These are phyloP conservation scores for Aristolochia fimbriata DNA, from an alignment of 164 flowering plant genomes.

Conservation along the genomic window DNA sequence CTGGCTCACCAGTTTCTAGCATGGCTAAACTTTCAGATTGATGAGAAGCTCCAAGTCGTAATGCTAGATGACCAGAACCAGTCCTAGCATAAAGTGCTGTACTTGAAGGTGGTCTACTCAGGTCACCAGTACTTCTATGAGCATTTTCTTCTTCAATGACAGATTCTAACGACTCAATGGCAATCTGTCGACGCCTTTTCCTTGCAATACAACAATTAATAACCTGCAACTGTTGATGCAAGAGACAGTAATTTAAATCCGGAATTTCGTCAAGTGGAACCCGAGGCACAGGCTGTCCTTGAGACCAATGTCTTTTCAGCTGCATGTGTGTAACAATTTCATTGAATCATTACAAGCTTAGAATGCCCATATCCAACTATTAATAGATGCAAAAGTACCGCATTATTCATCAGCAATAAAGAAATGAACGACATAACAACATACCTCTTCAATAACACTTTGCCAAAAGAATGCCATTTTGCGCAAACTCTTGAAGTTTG, in stretches of 20 bases:
- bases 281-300: constrained; percentile 62
- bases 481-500: constrained; percentile 52
- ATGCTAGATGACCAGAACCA: constrained; percentile 59
- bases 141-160: constrained; percentile 28
- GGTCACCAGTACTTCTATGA: constrained; percentile 24
- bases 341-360: too few species aligned
- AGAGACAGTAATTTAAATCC: constrained; percentile 69
- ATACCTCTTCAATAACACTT: constrained; percentile 67
- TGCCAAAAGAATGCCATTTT: constrained; percentile 82
- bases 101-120: constrained; percentile 15
- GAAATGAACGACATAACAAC: constrained; percentile 13
- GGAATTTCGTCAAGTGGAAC: constrained; percentile 69
- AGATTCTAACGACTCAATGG: constrained; percentile 57
- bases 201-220: constrained; percentile 89
- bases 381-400: too few species aligned
- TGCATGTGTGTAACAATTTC: constrained; percentile 25
- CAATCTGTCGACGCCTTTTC: constrained; percentile 52
- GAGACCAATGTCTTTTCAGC: constrained; percentile 79
- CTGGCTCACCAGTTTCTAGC: constrained; percentile 90
- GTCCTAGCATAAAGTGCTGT: constrained; percentile 49
- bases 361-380: too few species aligned
- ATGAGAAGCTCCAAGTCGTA: constrained; percentile 67
- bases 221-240: constrained; percentile 86
- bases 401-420: too few species aligned
- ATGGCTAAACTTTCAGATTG: constrained; percentile 45